Evolutionary conservation across 192 early-diverging fungal genomes (phyloP).

Genomic region (Coemansia sp.): DNA sequence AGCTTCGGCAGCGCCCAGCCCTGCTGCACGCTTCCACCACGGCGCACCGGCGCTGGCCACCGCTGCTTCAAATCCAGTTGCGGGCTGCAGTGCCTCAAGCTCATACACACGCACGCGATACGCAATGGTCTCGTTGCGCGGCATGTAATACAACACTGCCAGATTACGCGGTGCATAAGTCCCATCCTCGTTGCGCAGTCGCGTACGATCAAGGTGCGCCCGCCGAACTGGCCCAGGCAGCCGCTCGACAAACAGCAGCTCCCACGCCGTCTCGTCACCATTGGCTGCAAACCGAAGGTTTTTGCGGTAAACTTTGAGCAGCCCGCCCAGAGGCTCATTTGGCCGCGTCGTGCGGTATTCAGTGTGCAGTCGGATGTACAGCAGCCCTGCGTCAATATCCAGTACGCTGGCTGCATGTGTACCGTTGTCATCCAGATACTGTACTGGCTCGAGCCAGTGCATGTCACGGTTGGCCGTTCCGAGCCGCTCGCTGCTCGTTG

Average conservation of each 20-base stretch:
- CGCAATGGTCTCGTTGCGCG: conserved; percentile 26
- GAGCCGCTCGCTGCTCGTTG: conserved; percentile 18
- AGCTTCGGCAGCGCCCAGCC: conserved; percentile 9
- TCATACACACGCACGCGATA: conserved; percentile 44
- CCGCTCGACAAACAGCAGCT: conserved; percentile 50
- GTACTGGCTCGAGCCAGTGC: conserved; percentile 45
- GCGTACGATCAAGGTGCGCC: conserved; percentile 43
- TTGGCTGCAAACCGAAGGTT: conserved; percentile 19
- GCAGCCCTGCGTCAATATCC: conserved; percentile 31
- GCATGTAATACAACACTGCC: conserved; percentile 46
- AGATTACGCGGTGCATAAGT: conserved; percentile 33
- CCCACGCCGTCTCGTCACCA: conserved; percentile 28
- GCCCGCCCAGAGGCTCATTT: conserved; percentile 34
- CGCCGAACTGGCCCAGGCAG: conserved; percentile 44
- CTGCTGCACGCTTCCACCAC: conserved; percentile 23
- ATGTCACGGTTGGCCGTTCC: conserved; percentile 34
- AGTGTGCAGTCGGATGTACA: conserved; percentile 45
- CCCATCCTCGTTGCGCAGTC: conserved; percentile 34
- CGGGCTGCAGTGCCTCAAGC: conserved; percentile 32
- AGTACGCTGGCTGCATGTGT: conserved; percentile 18
- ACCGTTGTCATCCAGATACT: conserved; percentile 11
- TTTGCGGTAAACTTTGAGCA: conserved; percentile 50
- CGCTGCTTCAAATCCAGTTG: conserved; percentile 16
- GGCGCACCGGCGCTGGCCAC: conserved; percentile 3
- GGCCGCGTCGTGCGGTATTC: conserved; percentile 37